Percentiles rank a stretch among this genome's conserved stretches.
These are phyloP conservation scores for Nigrograna mackinnonii DNA, from an alignment of 2,329 filamentous ascomycete species.

Conservation along the genomic window DNA sequence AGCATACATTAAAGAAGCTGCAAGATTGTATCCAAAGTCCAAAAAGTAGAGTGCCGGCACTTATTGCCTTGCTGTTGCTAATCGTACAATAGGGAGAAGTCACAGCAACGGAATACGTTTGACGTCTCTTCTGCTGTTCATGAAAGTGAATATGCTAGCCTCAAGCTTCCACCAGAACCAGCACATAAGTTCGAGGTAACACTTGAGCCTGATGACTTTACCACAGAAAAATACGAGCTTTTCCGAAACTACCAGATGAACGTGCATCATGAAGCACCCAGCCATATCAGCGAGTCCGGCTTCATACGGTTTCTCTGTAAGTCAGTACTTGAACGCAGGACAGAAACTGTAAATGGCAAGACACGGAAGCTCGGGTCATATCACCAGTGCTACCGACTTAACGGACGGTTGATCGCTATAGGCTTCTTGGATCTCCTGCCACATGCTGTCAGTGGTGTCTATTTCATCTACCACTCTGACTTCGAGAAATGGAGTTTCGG, in stretches of 20 bases:
- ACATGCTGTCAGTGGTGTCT: constrained; percentile 77
- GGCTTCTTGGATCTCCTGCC: constrained; percentile 78
- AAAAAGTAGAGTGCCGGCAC: constrained; percentile 57
- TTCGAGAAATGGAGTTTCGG: constrained; percentile 72
- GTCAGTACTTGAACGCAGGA: constrained; percentile 63
- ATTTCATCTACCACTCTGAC: constrained; percentile 80
- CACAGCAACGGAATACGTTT: constrained; percentile 68
- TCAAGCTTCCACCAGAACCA: constrained; percentile 65
- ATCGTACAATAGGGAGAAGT: constrained; percentile 51
- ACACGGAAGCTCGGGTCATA: constrained; percentile 69
- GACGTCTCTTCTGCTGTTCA: constrained; percentile 69
- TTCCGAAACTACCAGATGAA: constrained; percentile 75
- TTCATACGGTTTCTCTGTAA: constrained; percentile 76
- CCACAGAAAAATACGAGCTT: constrained; percentile 73
- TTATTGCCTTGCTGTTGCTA: constrained; percentile 1
- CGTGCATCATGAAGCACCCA: constrained; percentile 69
- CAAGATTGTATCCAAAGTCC: constrained; percentile 67
- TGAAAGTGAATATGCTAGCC: constrained; percentile 62
- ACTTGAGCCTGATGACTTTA: constrained; percentile 71
- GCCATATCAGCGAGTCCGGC: constrained; percentile 61
- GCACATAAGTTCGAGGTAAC: constrained; percentile 71
- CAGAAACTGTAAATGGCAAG: constrained; percentile 51
- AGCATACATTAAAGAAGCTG: constrained; percentile 65
- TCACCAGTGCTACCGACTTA: constrained; percentile 80
- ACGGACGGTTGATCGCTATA: constrained; percentile 75